Conservation (phyloP, 768 basidiomycete genomes). For the Macrocybe gigantea region DNA sequence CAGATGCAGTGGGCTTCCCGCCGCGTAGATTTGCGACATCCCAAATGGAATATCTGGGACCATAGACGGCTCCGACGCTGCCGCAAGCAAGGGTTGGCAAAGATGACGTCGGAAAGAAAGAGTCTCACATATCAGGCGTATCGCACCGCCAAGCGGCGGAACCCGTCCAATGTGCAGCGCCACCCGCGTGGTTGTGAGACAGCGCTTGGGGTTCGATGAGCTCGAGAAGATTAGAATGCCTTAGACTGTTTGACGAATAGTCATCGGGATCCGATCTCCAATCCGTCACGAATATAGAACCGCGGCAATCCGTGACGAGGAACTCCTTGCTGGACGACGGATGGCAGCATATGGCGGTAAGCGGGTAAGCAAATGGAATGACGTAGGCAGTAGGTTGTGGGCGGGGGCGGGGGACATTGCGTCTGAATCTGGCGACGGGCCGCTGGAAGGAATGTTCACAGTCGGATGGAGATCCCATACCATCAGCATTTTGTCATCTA, state of each 20-base stretch:
- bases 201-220: constrained; percentile 66
- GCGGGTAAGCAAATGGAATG: constrained; percentile 67
- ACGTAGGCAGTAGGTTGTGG: constrained; percentile 76
- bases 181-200: constrained; percentile 43
- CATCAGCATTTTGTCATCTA: constrained; percentile 82
- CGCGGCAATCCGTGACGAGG: constrained; percentile 69
- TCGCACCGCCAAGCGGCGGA: constrained; percentile 69
- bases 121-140: constrained; percentile 63
- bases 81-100: constrained; percentile 1
- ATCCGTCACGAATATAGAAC: constrained; percentile 73
- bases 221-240: constrained; percentile 62
- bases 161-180: constrained; percentile 41
- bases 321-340: constrained; percentile 73
- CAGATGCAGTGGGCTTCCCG: constrained; percentile 63
- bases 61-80: constrained; percentile 74
- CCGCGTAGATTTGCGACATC: constrained; percentile 67
- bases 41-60: constrained; percentile 71
- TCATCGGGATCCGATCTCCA: constrained; percentile 72
- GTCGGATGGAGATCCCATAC: constrained; percentile 79
- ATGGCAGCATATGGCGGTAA: constrained; percentile 64
- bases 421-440: constrained; percentile 21
- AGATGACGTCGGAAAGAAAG: constrained; percentile 3
- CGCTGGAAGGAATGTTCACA: constrained; percentile 34
- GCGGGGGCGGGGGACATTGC: constrained; percentile 31
- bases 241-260: constrained; percentile 46